Percentiles rank a stretch among this genome's conserved stretches.
Evolutionary conservation across 2,329 filamentous ascomycete genomes (phyloP).

Genomic region (Periconia sp.): DNA sequence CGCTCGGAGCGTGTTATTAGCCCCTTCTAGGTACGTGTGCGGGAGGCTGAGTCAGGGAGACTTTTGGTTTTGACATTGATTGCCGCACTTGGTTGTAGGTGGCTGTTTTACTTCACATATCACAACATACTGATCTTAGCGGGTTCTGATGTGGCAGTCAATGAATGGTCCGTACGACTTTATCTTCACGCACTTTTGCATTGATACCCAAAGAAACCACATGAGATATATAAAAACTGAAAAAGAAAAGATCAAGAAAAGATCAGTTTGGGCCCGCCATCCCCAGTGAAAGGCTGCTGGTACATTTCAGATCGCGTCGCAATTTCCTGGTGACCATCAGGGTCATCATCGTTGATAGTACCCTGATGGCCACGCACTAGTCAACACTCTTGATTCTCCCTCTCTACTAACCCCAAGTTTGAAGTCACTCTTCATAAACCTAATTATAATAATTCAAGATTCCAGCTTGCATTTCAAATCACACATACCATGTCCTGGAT

Average conservation of each 20-base stretch:
- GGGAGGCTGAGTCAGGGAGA: not conserved
- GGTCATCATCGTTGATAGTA: too few species aligned
- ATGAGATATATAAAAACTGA: slow-evolving; percentile 60
- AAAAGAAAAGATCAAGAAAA: slow-evolving; percentile 32
- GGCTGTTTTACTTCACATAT: not conserved
- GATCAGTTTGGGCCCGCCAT: not conserved
- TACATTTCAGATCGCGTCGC: slow-evolving; percentile 52
- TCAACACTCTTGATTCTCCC: too few species aligned
- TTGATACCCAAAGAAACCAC: slow-evolving; percentile 61
- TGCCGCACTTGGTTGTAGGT: not conserved
- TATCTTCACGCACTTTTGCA: slow-evolving; percentile 61
- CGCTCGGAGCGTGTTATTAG: not conserved
- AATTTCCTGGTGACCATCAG: too few species aligned
- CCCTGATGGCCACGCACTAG: too few species aligned
- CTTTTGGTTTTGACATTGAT: not conserved
- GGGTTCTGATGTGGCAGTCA: too few species aligned
- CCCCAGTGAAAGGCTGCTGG: slow-evolving; percentile 55
- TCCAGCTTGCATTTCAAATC: too few species aligned
- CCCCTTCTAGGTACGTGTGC: not conserved
- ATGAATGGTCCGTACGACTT: slow-evolving; percentile 46
- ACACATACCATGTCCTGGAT: too few species aligned
- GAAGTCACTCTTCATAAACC: too few species aligned
- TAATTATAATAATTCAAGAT: too few species aligned
- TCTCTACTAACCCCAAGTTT: too few species aligned
- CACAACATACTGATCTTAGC: too few species aligned